Evolutionary conservation across 768 basidiomycete genomes (phyloP).

Genomic region (Gloeostereum incarnatum): DNA sequence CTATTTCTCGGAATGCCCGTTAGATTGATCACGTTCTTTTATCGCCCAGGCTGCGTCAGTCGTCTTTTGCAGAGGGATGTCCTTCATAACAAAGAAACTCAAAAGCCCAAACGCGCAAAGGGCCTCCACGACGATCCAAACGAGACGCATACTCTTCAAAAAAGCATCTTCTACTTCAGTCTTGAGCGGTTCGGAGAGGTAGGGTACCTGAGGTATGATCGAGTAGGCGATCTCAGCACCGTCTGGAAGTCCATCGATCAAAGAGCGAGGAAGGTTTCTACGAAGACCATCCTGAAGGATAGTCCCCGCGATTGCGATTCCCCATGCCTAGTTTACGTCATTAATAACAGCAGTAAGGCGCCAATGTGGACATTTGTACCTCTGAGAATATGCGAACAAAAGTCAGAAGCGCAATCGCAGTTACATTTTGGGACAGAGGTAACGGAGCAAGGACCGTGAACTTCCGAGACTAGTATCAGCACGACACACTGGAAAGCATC

Average conservation of each 20-base stretch:
- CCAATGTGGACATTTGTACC: no score
- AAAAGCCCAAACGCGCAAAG: neutral
- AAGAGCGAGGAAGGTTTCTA: no score
- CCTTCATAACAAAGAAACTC: constrained; percentile 1
- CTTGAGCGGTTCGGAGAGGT: neutral
- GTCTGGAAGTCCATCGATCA: no score
- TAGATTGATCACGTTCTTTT: no score
- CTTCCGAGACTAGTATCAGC: no score
- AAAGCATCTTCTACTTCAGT: constrained; percentile 1
- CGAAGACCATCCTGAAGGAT: neutral
- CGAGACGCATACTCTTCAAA: neutral
- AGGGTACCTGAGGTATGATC: neutral
- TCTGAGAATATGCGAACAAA: no score
- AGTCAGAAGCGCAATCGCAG: no score
- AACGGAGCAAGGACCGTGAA: constrained; percentile 2
- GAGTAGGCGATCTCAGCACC: constrained; percentile 1
- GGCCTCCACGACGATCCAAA: neutral
- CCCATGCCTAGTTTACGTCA: no score
- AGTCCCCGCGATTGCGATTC: neutral
- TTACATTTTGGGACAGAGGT: neutral
- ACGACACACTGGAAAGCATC: neutral
- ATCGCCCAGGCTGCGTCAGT: neutral
- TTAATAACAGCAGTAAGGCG: no score
- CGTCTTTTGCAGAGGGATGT: neutral
- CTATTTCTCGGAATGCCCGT: no score